Conservation (phyloP, 202 grass and related monocot species). For the Carex arenaria region DNA sequence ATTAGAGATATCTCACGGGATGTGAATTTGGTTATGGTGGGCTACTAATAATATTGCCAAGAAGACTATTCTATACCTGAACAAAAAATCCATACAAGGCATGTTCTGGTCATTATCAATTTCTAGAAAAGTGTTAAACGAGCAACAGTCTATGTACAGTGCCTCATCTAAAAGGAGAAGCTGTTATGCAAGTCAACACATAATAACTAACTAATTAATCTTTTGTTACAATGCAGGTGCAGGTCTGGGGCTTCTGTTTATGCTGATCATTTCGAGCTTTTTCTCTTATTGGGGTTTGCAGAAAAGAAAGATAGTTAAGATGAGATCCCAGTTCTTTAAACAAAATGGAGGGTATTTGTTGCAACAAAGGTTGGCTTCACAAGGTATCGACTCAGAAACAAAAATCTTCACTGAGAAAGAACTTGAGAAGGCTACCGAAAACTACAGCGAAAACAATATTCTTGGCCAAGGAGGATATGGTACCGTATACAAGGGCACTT, state of each 20-base stretch:
- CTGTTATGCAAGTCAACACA: not conserved
- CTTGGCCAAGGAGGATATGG: conserved; percentile 56
- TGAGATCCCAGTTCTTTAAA: conserved; percentile 43
- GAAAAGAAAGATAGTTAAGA: conserved; percentile 31
- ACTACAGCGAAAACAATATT: conserved; percentile 19
- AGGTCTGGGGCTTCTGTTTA: conserved; percentile 23
- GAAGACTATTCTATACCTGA: not conserved
- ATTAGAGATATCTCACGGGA: too few species aligned
- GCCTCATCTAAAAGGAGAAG: not conserved
- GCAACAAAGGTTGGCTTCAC: conserved; percentile 47
- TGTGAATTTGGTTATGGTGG: not conserved
- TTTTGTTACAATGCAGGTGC: conserved; percentile 27
- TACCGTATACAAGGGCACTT: conserved; percentile 51
- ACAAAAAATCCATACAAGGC: not conserved
- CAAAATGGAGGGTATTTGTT: conserved; percentile 53
- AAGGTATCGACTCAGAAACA: not conserved
- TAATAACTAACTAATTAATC: not conserved
- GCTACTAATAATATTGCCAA: not conserved
- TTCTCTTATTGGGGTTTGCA: conserved; percentile 33
- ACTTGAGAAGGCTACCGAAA: conserved; percentile 42
- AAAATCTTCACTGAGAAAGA: conserved; percentile 64
- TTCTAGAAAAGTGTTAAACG: not conserved
- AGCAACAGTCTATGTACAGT: not conserved
- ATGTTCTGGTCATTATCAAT: too few species aligned
- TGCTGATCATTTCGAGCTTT: not conserved